These are phyloP conservation scores for Pterulicium gracile DNA, from an alignment of 1,284 basidiomycete species.

Conservation along the genomic window DNA sequence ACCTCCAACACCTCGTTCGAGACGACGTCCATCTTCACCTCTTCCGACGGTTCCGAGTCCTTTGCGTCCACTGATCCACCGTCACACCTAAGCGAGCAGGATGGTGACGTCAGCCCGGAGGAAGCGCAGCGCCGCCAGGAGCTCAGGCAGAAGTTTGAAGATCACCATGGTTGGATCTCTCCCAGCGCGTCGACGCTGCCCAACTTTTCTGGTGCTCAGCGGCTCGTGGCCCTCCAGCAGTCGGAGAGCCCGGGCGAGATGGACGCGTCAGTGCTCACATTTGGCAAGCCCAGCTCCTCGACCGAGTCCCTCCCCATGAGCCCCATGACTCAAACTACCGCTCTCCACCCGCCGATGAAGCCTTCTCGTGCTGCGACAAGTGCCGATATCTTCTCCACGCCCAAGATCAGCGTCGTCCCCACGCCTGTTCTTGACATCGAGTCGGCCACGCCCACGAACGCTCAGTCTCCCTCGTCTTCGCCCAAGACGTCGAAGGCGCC, in stretches of 20 bases:
- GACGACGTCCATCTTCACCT: conserved; percentile 29
- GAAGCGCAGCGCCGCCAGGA: conserved; percentile 14
- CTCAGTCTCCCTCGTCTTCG: conserved; percentile 10
- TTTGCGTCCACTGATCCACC: conserved; percentile 35
- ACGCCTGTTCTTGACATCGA: conserved; percentile 5
- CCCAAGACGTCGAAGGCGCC: conserved; percentile 13
- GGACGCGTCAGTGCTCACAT: conserved; percentile 57
- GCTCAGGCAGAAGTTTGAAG: conserved; percentile 10
- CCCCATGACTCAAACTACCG: neutral
- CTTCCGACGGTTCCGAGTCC: conserved; percentile 24
- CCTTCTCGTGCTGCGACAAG: neutral
- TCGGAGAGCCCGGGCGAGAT: conserved; percentile 30
- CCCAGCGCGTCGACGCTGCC: conserved; percentile 27
- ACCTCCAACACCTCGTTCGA: conserved; percentile 29
- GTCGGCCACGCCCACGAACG: conserved; percentile 11
- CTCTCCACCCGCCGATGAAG: neutral
- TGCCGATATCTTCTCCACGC: neutral
- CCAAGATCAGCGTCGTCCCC: neutral
- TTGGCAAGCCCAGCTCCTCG: conserved; percentile 59
- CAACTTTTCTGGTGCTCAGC: conserved; percentile 15
- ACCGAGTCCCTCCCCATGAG: conserved; percentile 49
- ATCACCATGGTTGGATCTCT: conserved; percentile 14
- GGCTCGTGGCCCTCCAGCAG: conserved; percentile 2
- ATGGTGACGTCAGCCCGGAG: conserved; percentile 10
- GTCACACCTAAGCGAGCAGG: conserved; percentile 21